Base-by-base conservation (phyloP, 1,284 basidiomycete genomes). In the Ganoderma sinense region DNA sequence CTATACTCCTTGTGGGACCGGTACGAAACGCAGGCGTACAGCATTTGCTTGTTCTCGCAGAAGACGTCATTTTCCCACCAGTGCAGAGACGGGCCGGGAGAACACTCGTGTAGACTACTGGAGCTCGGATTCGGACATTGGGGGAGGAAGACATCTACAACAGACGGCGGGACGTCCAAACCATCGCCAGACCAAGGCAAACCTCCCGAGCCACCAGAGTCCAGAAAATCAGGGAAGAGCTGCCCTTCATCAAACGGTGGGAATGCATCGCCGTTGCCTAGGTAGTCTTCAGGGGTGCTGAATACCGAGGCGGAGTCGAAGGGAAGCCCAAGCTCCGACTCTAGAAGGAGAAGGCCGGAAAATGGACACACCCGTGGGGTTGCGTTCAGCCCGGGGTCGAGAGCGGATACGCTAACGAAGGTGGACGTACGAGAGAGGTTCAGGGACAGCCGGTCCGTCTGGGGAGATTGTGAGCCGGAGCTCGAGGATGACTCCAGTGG, bases 11-110 rank as follows among this genome's bases (percentile, higher is more conserved):
- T 61, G 72, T 69, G 68, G 63, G 66, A 68, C 64, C 68, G 72
- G 45, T 23, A 62, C 26, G 65, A 69, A 69, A 58, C 51, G 55
- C 65, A 63, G 43, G 79, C 84, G 68, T 76, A 85, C 84, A 85
- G 79, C 62, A 79, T 77, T 70, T 81, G 82, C 67, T 80, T 82
- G 66, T 83, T 83, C 71, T 77, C 71, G 75, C 77, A 75, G 75
- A 79, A 74, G 67, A 74, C 62, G 76, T 72, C 71, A 56, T 68
- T 68, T 68, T 77, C 76, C 71, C 78, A 77, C 78, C 78, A 78
- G 40, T 72, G 74, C 26, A 71, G 29, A 29, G 71, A 65, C 31
- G 56, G 36, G 8, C 62, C 70, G 40, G 65, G 33, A 58, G 71
- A 66, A 69, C 59, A 40, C 7, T 69, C 70, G 45, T 33, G 64